Percentiles rank a stretch among this genome's conserved stretches.
These are phyloP conservation scores for Fraxinus cuspidata DNA, from an alignment of 257 asterid genomes.

Conservation along the genomic window DNA sequence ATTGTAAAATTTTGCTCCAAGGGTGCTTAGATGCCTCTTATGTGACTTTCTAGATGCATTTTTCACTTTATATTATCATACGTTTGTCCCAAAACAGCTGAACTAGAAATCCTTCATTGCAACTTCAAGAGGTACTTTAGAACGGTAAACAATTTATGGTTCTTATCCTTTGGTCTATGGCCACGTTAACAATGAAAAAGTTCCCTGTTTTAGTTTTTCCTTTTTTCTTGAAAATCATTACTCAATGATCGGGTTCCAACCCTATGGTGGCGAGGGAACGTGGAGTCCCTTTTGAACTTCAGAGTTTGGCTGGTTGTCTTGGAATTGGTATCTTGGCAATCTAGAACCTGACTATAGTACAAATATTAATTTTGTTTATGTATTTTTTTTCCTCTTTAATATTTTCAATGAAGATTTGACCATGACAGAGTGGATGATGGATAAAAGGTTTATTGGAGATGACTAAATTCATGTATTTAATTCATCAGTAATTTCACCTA, in stretches of 20 bases:
- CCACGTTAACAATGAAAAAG: neutral
- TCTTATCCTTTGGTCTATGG: neutral
- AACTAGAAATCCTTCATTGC: neutral
- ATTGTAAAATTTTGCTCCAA: neutral
- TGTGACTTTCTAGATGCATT: conserved; percentile 3
- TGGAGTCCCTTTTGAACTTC: neutral
- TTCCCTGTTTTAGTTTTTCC: neutral
- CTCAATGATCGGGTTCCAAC: neutral
- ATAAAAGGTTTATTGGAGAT: conserved; percentile 4
- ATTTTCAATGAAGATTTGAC: neutral
- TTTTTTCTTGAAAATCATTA: neutral
- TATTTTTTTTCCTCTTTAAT: no score
- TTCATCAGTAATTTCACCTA: neutral
- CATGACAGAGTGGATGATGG: neutral
- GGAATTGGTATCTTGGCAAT: neutral
- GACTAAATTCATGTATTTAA: conserved; percentile 11
- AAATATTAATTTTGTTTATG: no score
- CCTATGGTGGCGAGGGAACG: neutral
- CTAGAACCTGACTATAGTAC: neutral
- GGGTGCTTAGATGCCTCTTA: neutral
- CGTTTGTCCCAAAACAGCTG: conserved; percentile 4
- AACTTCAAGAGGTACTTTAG: conserved; percentile 5
- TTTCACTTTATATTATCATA: neutral
- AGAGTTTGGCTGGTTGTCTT: neutral
- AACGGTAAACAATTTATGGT: neutral